phyloP scores from a whole-genome alignment of 345 rosid species.

The Lagerstroemia speciosa region DNA sequence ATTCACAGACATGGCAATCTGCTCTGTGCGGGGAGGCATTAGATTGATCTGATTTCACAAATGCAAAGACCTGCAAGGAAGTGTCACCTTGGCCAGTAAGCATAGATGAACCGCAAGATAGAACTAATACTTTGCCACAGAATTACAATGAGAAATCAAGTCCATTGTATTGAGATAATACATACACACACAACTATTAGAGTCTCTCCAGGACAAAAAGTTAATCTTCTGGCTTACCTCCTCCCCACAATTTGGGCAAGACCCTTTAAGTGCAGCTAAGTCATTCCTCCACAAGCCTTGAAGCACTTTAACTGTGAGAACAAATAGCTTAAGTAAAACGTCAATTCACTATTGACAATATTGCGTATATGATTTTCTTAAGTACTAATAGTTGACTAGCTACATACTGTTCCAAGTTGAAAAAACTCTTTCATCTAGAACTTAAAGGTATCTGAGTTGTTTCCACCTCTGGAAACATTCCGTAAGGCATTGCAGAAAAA shows the following conservation, averaged over 20 bases:
- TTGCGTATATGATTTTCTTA: background rate
- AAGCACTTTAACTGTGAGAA: slow-evolving; percentile 67
- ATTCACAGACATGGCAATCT: slow-evolving; percentile 86
- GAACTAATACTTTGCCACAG: background rate
- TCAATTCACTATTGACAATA: background rate
- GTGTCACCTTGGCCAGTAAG: slow-evolving; percentile 5
- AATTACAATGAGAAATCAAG: background rate
- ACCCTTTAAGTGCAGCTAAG: slow-evolving; percentile 77
- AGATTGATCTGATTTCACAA: slow-evolving; percentile 61
- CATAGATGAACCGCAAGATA: background rate
- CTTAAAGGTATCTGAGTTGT: background rate
- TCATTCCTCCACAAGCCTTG: slow-evolving; percentile 84
- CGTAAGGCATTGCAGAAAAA: background rate
- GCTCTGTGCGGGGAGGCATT: slow-evolving; percentile 61
- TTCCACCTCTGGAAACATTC: background rate
- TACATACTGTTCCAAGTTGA: background rate
- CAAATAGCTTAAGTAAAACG: background rate
- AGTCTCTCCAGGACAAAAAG: slow-evolving; percentile 3
- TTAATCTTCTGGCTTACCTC: slow-evolving; percentile 45
- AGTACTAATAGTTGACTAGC: background rate
- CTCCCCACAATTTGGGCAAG: slow-evolving; percentile 94
- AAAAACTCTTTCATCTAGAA: no score
- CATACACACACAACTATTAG: no score
- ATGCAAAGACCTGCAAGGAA: slow-evolving; percentile 70
- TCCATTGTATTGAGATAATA: background rate